These are phyloP conservation scores for Sporothrix euskadiensis DNA, from an alignment of 2,329 filamentous ascomycete genomes.

Conservation along the genomic window DNA sequence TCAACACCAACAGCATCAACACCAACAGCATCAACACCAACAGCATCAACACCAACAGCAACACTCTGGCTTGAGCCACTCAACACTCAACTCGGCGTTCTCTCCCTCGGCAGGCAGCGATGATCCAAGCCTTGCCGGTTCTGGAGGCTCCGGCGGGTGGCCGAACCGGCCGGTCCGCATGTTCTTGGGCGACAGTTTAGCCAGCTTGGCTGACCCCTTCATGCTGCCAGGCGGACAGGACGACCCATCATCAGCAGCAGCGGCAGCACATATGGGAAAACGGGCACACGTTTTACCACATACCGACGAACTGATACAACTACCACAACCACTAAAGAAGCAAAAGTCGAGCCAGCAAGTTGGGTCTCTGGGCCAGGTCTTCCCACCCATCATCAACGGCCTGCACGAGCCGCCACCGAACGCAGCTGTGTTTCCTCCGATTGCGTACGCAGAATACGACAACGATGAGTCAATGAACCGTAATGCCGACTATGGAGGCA, in stretches of 20 bases:
- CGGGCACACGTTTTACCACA: constrained; percentile 31
- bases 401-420: constrained; percentile 63
- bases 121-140: constrained; percentile 10
- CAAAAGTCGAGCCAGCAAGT: constrained; percentile 60
- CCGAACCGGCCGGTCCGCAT: constrained; percentile 25
- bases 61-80: neutral
- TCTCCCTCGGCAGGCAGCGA: constrained; percentile 14
- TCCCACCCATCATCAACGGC: constrained; percentile 66
- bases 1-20: neutral
- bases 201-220: constrained; percentile 8
- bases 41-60: constrained; percentile 13
- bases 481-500: constrained; percentile 46
- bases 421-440: constrained; percentile 63
- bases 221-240: constrained; percentile 38
- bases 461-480: constrained; percentile 48
- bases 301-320: constrained; percentile 64
- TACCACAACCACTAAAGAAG: constrained; percentile 65
- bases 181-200: constrained; percentile 20
- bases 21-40: neutral
- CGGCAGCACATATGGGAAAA: constrained; percentile 29
- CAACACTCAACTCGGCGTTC: constrained; percentile 4
- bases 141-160: constrained; percentile 20
- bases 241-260: constrained; percentile 37
- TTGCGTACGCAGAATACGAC: constrained; percentile 58
- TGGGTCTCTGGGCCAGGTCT: constrained; percentile 40